phyloP scores from a whole-genome alignment of 306 rosid genomes.

The Hippophae rhamnoides region DNA sequence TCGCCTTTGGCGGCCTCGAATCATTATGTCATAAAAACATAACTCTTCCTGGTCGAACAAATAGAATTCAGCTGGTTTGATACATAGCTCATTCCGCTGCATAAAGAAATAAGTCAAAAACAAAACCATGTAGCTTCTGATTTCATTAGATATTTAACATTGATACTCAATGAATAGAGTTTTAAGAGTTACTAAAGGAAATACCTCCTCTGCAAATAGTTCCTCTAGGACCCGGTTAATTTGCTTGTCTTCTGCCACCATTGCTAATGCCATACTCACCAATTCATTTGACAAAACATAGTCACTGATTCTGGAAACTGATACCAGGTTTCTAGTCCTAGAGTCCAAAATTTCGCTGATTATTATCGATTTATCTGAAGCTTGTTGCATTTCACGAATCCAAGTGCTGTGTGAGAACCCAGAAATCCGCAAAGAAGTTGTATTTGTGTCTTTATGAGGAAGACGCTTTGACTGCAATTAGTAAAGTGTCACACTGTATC shows the following conservation, averaged over 20 bases:
- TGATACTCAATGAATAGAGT: neutral
- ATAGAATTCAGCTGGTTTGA: conserved; percentile 87
- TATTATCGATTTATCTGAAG: conserved; percentile 85
- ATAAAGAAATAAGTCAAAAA: conserved; percentile 10
- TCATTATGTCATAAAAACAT: conserved; percentile 75
- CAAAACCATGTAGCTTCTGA: neutral
- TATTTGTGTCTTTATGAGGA: conserved; percentile 61
- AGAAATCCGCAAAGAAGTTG: conserved; percentile 50
- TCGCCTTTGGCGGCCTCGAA: conserved; percentile 68
- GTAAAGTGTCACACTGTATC: neutral
- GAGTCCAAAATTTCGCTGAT: conserved; percentile 96
- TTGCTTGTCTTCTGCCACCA: conserved; percentile 99
- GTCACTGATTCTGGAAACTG: conserved; percentile 97
- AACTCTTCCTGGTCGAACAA: conserved; percentile 86
- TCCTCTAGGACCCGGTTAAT: conserved; percentile 98
- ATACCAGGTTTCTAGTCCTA: conserved; percentile 90
- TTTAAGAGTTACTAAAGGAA: conserved; percentile 4
- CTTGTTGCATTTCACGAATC: conserved; percentile 97
- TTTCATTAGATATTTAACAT: no score
- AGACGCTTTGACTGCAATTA: conserved; percentile 81
- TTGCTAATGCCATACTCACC: conserved; percentile 96
- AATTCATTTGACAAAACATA: conserved; percentile 90
- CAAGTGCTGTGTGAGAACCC: conserved; percentile 94
- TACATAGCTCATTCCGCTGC: conserved; percentile 94
- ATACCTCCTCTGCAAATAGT: conserved; percentile 87